Conservation (phyloP, 1,284 basidiomycete genomes). For the Megacollybia platyphylla region DNA sequence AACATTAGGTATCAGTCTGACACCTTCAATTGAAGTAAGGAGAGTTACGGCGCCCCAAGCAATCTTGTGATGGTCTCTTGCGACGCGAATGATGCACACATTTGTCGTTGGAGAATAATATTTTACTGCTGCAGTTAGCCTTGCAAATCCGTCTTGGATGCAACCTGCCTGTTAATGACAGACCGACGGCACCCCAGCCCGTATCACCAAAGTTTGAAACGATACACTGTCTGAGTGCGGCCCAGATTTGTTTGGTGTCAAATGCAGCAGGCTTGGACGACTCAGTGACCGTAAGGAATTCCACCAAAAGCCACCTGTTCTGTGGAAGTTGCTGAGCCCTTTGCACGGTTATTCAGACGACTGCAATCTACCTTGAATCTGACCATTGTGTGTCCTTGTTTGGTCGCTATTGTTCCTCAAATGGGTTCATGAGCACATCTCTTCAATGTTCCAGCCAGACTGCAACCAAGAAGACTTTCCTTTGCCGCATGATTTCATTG, state of each 20-base stretch:
- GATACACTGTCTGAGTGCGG: constrained; percentile 58
- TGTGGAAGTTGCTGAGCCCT: constrained; percentile 14
- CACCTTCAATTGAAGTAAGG: constrained; percentile 43
- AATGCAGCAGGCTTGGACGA: constrained; percentile 14
- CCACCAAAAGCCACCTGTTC: constrained; percentile 73
- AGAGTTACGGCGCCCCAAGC: constrained; percentile 66
- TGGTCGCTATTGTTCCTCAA: too few relatives aligned
- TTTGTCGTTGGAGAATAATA: constrained; percentile 71
- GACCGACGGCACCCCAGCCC: constrained; percentile 67
- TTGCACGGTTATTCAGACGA: neutral
- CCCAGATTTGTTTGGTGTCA: constrained; percentile 49
- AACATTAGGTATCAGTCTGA: constrained; percentile 51
- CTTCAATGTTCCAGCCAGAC: too few relatives aligned
- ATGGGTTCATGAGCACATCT: too few relatives aligned
- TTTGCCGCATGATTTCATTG: constrained; percentile 26
- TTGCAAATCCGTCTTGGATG: neutral
- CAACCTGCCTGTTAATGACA: constrained; percentile 48
- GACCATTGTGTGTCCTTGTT: neutral
- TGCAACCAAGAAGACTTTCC: neutral
- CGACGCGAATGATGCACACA: constrained; percentile 68
- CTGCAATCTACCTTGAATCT: neutral
- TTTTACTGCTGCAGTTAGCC: constrained; percentile 65
- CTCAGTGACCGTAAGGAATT: constrained; percentile 40
- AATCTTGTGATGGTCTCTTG: constrained; percentile 58
- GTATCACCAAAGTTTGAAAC: constrained; percentile 63